Base-by-base conservation (phyloP, 2,329 filamentous ascomycete genomes). In the Aspergillus sp. region DNA sequence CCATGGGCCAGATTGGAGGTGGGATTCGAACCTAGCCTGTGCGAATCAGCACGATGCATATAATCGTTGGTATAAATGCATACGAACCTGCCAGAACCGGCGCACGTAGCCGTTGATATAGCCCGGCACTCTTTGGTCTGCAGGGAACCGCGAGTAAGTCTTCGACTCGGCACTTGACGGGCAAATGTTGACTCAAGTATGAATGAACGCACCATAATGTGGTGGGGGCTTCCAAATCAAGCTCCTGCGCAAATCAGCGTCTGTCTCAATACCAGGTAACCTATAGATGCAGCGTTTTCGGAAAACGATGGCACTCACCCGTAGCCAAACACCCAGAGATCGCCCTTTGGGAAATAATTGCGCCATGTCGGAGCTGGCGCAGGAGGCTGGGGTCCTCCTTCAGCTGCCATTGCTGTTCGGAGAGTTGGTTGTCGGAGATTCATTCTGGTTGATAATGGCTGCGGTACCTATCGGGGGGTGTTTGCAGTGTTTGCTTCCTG, bases 151-250 rank as follows among this genome's bases (percentile, higher is more conserved):
- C 5, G 8, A 10, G 34, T 24, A n/a, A 27, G 32, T 30, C 26
- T 30, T n/a, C 13, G 14, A 19, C 13, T 7, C 17, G 15, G 15
- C 15, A 15, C 20, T 4, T 26, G 15, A 7, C 19, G 15, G 20
- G 10, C 5, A 26, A 19, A 6, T 26, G n/a, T n/a, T n/a, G n/a
- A n/a, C n/a, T n/a, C n/a, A n/a, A n/a, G n/a, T n/a, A n/a, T 30
- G 13, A 25, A 47, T 2, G 4, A 12, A 10, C 59, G 41, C 79
- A 95, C 89, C 89, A 57, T 82, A 95, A 57, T 94, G 84, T 45
- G 91, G 91, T 40, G 91, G 91, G 35, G 91, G 89, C 60, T 96
- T 98, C 88, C 88, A 98, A 50, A 98, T 95, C 57, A 98, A 66
- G 58, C 86, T 94, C 64, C 89, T 91, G 32, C 12, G 39, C 7